These are phyloP conservation scores for Asterophora lycoperdoides DNA, from an alignment of 768 basidiomycete genomes.

Conservation along the genomic window DNA sequence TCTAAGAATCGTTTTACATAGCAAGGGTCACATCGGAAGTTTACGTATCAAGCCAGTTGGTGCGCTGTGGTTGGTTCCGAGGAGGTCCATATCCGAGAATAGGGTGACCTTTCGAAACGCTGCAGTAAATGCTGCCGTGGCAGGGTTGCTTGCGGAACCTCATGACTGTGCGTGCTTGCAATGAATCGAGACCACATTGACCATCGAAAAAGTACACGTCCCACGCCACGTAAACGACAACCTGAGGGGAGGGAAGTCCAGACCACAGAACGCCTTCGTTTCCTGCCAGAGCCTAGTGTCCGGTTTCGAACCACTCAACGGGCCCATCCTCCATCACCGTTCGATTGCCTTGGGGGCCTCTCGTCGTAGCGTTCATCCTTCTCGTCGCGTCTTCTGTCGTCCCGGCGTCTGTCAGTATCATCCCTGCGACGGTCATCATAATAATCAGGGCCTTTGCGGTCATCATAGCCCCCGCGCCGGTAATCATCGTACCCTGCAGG, in stretches of 20 bases:
- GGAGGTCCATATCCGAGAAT: neutral
- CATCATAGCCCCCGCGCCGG: conserved; percentile 81
- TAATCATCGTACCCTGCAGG: conserved; percentile 91
- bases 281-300: conserved; percentile 32
- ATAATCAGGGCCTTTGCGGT: conserved; percentile 78
- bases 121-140: neutral
- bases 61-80: neutral
- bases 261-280: conserved; percentile 36
- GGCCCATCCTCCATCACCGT: conserved; percentile 75
- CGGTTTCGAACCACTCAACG: conserved; percentile 50
- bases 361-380: conserved; percentile 82
- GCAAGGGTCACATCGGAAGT: neutral
- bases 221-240: conserved; percentile 52
- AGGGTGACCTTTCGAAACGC: neutral
- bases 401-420: conserved; percentile 62
- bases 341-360: conserved; percentile 64
- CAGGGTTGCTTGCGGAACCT: conserved; percentile 19
- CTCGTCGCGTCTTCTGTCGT: conserved; percentile 78
- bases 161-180: conserved; percentile 28
- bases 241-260: conserved; percentile 43
- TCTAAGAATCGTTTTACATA: neutral
- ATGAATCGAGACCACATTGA: conserved; percentile 42
- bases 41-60: neutral
- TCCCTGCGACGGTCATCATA: conserved; percentile 88
- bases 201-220: conserved; percentile 45